Percentiles rank a stretch among this genome's conserved stretches.
Conservation (phyloP, 2,329 filamentous ascomycete species). For the Cladosporium halotolerans region DNA sequence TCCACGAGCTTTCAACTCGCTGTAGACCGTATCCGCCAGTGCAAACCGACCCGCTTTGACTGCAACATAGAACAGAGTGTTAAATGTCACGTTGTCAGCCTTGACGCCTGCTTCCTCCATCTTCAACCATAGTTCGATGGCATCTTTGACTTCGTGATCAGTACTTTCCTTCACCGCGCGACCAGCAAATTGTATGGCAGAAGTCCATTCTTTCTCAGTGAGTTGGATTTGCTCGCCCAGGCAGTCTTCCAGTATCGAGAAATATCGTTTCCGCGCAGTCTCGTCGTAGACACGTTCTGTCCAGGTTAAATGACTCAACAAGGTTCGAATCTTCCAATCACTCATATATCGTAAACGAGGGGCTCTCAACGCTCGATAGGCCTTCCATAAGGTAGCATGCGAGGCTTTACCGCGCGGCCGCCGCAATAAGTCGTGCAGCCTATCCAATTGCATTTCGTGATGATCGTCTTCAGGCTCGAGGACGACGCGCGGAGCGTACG, state of each 20-base stretch:
- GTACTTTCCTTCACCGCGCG: conserved; percentile 59
- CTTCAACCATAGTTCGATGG: conserved; percentile 74
- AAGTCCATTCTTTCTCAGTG: conserved; percentile 68
- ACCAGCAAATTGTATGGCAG: conserved; percentile 71
- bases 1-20: conserved; percentile 68
- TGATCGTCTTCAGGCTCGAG: conserved; percentile 19
- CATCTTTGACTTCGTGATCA: conserved; percentile 57
- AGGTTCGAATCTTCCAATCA: conserved; percentile 49
- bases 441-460: conserved; percentile 17
- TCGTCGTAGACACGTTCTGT: conserved; percentile 47
- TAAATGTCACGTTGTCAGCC: conserved; percentile 78
- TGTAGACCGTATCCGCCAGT: conserved; percentile 76
- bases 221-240: conserved; percentile 66
- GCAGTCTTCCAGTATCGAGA: conserved; percentile 78
- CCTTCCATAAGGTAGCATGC: conserved; percentile 39
- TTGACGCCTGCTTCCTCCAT: conserved; percentile 72
- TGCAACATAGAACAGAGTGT: conserved; percentile 83
- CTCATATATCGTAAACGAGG: conserved; percentile 50
- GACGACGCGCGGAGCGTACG: conserved; percentile 12
- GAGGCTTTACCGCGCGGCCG: conserved; percentile 16
- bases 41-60: conserved; percentile 77
- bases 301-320: conserved; percentile 64
- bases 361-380: conserved; percentile 47
- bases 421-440: conserved; percentile 13
- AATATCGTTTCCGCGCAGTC: conserved; percentile 70